A percentile compares a stretch with the other conserved stretches of the same genome.
Conservation (phyloP, 257 asterid species). For the Salvia splendens region DNA sequence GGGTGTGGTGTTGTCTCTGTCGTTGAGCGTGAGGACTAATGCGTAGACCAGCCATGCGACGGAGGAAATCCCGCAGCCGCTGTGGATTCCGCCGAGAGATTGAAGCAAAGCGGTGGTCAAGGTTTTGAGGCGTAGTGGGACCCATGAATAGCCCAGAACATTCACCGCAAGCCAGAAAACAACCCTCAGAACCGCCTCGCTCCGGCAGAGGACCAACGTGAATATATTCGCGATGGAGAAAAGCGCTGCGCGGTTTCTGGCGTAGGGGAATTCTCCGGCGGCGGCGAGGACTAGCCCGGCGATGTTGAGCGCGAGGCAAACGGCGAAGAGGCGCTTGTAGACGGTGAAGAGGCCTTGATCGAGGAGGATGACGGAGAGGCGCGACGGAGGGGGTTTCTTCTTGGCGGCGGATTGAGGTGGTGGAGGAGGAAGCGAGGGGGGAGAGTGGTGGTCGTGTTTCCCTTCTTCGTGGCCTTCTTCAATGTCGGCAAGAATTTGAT, state of each 20-base stretch:
- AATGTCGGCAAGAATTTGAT: constrained; percentile 35
- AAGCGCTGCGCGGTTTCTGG: constrained; percentile 44
- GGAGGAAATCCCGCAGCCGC: constrained; percentile 77
- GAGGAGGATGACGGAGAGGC: constrained; percentile 65
- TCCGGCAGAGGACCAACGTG: constrained; percentile 59
- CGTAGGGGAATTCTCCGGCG: constrained; percentile 52
- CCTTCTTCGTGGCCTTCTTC: constrained; percentile 50
- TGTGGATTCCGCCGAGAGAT: constrained; percentile 72
- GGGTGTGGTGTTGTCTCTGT: constrained; percentile 46
- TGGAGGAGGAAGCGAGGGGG: constrained; percentile 29
- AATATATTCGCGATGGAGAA: constrained; percentile 63
- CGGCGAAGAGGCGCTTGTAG: constrained; percentile 59
- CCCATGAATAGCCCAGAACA: constrained; percentile 55
- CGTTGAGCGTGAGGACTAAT: constrained; percentile 48
- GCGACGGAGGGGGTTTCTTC: constrained; percentile 23
- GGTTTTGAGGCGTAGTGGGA: constrained; percentile 55
- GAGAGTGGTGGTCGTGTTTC: constrained; percentile 12
- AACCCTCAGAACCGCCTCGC: constrained; percentile 59
- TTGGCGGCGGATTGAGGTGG: constrained; percentile 24
- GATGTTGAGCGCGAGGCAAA: constrained; percentile 49
- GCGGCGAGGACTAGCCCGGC: constrained; percentile 55
- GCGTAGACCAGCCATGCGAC: constrained; percentile 69
- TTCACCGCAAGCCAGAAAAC: constrained; percentile 67
- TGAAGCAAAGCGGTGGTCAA: constrained; percentile 54
- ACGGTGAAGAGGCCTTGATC: constrained; percentile 83